These are phyloP conservation scores for Rhizophagus clarus DNA, from an alignment of 192 early-diverging fungal genomes.

Conservation along the genomic window DNA sequence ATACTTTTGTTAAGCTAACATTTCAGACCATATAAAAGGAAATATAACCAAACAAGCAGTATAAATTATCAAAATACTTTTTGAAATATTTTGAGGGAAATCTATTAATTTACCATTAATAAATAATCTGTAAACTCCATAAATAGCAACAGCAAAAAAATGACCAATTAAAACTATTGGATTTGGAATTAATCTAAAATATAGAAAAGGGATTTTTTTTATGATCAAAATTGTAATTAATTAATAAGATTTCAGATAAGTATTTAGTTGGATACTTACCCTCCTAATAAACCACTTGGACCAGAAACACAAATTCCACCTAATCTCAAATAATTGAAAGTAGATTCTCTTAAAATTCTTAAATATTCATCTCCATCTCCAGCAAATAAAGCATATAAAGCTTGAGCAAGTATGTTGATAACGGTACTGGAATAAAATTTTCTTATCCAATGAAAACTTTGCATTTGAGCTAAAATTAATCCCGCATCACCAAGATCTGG, in stretches of 20 bases:
- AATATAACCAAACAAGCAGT: conserved; percentile 46
- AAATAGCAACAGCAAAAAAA: conserved; percentile 91
- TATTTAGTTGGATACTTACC: background rate
- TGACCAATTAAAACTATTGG: conserved; percentile 82
- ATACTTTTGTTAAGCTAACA: background rate
- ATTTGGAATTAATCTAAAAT: conserved; percentile 60
- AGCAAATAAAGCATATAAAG: conserved; percentile 89
- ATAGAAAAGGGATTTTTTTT: background rate
- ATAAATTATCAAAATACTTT: conserved; percentile 48
- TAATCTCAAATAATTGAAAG: conserved; percentile 84
- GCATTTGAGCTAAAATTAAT: conserved; percentile 58
- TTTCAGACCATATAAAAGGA: conserved; percentile 46
- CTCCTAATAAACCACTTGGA: conserved; percentile 87
- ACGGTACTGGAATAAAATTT: conserved; percentile 69
- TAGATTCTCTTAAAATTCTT: conserved; percentile 75
- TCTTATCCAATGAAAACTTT: conserved; percentile 72
- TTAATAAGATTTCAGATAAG: background rate
- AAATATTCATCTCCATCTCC: conserved; percentile 77
- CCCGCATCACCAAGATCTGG: conserved; percentile 52
- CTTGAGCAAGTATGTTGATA: conserved; percentile 92
- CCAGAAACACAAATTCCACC: conserved; percentile 81
- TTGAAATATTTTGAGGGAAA: conserved; percentile 50
- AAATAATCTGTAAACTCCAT: conserved; percentile 61
- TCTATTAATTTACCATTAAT: conserved; percentile 48
- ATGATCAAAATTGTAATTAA: background rate